These are phyloP conservation scores for Thermomucor indicae-seudaticae DNA, from an alignment of 371 early-diverging fungal species.

Conservation along the genomic window DNA sequence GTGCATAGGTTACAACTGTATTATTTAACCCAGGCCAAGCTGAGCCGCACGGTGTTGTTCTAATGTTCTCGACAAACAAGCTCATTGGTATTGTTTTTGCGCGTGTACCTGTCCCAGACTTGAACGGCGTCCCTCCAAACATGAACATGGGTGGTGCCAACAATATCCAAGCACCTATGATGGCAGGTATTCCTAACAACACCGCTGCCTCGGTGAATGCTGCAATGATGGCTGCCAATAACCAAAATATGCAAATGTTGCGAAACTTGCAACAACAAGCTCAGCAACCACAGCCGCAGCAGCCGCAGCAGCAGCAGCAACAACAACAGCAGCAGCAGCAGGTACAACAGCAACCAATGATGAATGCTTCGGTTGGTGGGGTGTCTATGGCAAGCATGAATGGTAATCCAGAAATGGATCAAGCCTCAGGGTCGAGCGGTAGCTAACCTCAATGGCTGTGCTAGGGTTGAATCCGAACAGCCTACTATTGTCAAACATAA, in stretches of 20 bases:
- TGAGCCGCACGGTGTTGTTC: slow-evolving; percentile 39
- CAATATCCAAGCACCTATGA: too few relatives aligned
- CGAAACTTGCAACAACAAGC: slow-evolving; percentile 7
- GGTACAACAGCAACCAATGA: neutral
- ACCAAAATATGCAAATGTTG: neutral
- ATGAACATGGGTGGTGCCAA: too few relatives aligned
- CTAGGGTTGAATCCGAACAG: slow-evolving; percentile 37
- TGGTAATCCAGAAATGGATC: slow-evolving; percentile 4
- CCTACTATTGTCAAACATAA: slow-evolving; percentile 37
- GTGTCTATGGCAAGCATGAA: slow-evolving; percentile 3
- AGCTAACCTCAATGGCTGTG: neutral
- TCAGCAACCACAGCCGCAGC: slow-evolving; percentile 16
- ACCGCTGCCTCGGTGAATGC: slow-evolving; percentile 4
- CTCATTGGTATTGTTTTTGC: slow-evolving; percentile 53
- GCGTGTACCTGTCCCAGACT: slow-evolving; percentile 44
- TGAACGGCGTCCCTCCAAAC: slow-evolving; percentile 19
- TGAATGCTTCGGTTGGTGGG: neutral
- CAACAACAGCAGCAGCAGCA: slow-evolving; percentile 17
- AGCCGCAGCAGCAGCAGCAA: slow-evolving; percentile 21
- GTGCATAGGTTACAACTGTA: slow-evolving; percentile 37
- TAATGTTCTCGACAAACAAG: slow-evolving; percentile 40
- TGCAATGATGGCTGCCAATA: slow-evolving; percentile 16
- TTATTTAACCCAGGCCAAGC: slow-evolving; percentile 29
- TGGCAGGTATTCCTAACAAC: too few relatives aligned
- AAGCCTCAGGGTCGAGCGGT: too few relatives aligned